Base-by-base conservation (phyloP, 106 monocot species). In the Dioscorea dumetorum region DNA sequence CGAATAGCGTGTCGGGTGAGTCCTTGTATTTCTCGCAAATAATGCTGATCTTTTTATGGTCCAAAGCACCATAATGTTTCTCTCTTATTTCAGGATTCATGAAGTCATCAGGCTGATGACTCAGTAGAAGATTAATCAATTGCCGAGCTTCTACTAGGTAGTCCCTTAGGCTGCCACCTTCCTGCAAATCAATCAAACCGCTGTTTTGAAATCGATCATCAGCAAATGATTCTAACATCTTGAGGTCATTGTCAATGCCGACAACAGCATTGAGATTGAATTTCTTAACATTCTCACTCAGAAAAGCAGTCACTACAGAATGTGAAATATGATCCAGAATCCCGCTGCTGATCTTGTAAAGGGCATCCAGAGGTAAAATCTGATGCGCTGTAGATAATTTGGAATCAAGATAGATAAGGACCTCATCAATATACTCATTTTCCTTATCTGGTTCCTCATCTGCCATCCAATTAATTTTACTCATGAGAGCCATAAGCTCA, bases 11-110 rank as follows among this genome's bases (percentile, higher is more conserved):
- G n/a, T 72, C 72, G 17, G 72, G 72, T 18, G 72, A 72, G 13
- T 72, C 72, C 63, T 72, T 72, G 61, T 63, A 53, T 24, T 72
- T 72, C 72, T 72, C 72, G 9, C 62, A 63, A 51, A 72, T 64
- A 31, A 0, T 51, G 9, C 12, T 33, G 49, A 72, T 63, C 33
- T 63, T 64, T 52, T 64, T 72, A 21, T 63, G 50, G 28, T 72
- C 72, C 53, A 72, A 54, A 15, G 63, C 50, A 17, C 71, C 50
- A 24, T 61, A 71, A 10, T 41, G 23, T 17, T 61, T 71, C 60
- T 50, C 22, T 20, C 61, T 41, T 61, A 61, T 71, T 16, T 22
- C 71, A 50, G 71, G 61, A 50, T 71, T 61, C 71, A 71, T 50
- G 57, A 61, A 72, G 23, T 50, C 53, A 28, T 72, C 72, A 11